These are phyloP conservation scores for Pythium vanterpoolii DNA, from an alignment of 352 stramenopile species.

Conservation along the genomic window DNA sequence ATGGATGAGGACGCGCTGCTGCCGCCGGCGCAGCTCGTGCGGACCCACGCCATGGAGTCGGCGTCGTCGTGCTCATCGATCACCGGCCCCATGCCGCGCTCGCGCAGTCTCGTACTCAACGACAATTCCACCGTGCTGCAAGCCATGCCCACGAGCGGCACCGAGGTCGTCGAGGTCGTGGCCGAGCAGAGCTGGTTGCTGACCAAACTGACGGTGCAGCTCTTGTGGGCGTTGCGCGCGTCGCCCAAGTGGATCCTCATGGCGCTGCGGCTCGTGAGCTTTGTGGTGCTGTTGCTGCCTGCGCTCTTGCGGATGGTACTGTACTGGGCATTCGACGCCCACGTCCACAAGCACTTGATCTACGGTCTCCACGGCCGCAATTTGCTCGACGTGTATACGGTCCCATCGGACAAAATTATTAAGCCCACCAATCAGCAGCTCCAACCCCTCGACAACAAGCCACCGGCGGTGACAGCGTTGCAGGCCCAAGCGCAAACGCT, in stretches of 20 bases:
- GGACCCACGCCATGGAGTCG: slow-evolving; percentile 10
- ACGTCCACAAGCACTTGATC: slow-evolving; percentile 80
- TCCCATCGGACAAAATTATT: slow-evolving; percentile 28
- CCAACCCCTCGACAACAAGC: not conserved
- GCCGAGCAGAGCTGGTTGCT: slow-evolving; percentile 72
- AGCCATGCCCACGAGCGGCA: slow-evolving; percentile 37
- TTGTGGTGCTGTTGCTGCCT: slow-evolving; percentile 53
- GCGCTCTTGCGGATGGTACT: slow-evolving; percentile 51
- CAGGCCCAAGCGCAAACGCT: not conserved
- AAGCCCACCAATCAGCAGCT: slow-evolving; percentile 14
- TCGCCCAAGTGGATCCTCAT: slow-evolving; percentile 73
- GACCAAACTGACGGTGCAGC: slow-evolving; percentile 61
- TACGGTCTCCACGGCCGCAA: slow-evolving; percentile 76
- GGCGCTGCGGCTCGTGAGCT: slow-evolving; percentile 55
- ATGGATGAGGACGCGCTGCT: not conserved
- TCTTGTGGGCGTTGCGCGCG: slow-evolving; percentile 66
- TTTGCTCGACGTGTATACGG: slow-evolving; percentile 84
- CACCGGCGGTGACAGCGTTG: not conserved
- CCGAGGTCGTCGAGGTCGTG: slow-evolving; percentile 53
- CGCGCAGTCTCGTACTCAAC: slow-evolving; percentile 45
- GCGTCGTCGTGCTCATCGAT: slow-evolving; percentile 22
- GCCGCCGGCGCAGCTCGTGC: slow-evolving; percentile 9
- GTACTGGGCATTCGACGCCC: slow-evolving; percentile 50
- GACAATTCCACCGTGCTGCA: slow-evolving; percentile 45
- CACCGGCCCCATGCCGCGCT: slow-evolving; percentile 28